Evolutionary conservation across 2,329 filamentous ascomycete species (phyloP).

Genomic region (Emmonsia crescens): DNA sequence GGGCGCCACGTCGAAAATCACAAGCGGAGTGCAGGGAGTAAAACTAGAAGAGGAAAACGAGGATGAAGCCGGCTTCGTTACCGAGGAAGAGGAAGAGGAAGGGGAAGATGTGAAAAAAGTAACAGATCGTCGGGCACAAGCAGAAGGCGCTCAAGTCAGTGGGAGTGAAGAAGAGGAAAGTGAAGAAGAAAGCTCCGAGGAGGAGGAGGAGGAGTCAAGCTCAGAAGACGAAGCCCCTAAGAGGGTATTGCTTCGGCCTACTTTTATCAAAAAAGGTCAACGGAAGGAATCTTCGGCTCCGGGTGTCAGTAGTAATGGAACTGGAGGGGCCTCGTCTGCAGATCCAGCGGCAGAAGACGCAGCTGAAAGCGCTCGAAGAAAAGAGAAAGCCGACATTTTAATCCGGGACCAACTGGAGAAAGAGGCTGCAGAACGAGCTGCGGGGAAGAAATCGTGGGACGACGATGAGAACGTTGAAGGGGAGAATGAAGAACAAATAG

Average conservation of each 20-base stretch:
- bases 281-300: constrained; percentile 34
- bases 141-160: constrained; percentile 16
- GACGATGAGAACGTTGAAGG: constrained; percentile 56
- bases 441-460: constrained; percentile 79
- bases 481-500: constrained; percentile 60
- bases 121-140: constrained; percentile 13
- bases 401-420: constrained; percentile 83
- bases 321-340: constrained; percentile 13
- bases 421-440: constrained; percentile 62
- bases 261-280: constrained; percentile 55
- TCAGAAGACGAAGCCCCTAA: constrained; percentile 48
- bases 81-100: constrained; percentile 39
- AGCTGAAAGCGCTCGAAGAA: constrained; percentile 29
- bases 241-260: constrained; percentile 51
- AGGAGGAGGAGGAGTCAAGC: constrained; percentile 47
- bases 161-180: constrained; percentile 41
- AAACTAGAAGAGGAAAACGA: constrained; percentile 33
- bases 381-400: constrained; percentile 62
- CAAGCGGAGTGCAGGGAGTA: constrained; percentile 22
- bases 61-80: constrained; percentile 51
- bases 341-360: constrained; percentile 39
- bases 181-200: constrained; percentile 40
- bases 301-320: constrained; percentile 14
- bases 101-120: constrained; percentile 13
- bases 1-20: constrained; percentile 21